These are phyloP conservation scores for Lasiosphaeria hispida DNA, from an alignment of 495 filamentous ascomycete genomes.

Conservation along the genomic window DNA sequence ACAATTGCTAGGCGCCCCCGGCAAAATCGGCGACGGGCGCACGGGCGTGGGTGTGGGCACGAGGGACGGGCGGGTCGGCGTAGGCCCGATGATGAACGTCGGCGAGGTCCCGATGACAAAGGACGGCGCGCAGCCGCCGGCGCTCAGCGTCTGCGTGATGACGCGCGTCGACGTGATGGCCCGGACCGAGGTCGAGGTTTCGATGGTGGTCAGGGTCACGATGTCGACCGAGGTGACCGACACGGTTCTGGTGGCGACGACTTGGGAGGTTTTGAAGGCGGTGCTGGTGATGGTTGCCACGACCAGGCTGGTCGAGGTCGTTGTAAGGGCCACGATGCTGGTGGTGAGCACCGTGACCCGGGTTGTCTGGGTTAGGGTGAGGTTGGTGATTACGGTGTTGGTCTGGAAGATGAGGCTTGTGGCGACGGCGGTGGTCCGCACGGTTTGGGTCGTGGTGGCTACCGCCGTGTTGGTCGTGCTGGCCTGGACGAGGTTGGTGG, in stretches of 20 bases:
- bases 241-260: conserved; percentile 16
- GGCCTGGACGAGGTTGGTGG: conserved; percentile 13
- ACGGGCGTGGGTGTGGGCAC: neutral
- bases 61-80: neutral
- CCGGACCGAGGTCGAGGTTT: conserved; percentile 2
- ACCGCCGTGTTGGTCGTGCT: conserved; percentile 11
- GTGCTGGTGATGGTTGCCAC: conserved; percentile 8
- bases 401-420: conserved; percentile 20
- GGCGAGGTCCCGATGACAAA: neutral
- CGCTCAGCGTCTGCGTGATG: neutral
- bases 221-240: conserved; percentile 13
- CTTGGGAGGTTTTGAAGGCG: neutral
- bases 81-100: neutral
- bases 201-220: conserved; percentile 14
- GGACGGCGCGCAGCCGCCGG: neutral
- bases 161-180: too few relatives aligned
- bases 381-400: conserved; percentile 13
- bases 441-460: conserved; percentile 9
- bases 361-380: conserved; percentile 5
- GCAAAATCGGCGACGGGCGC: conserved; percentile 15
- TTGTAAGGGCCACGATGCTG: conserved; percentile 13
- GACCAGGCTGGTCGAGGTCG: conserved; percentile 6
- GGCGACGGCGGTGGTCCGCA: conserved; percentile 10
- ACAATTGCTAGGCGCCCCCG: conserved; percentile 25
- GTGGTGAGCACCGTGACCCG: conserved; percentile 6